These are phyloP conservation scores for Calonectria leucothoes DNA, from an alignment of 2,329 filamentous ascomycete species.

Conservation along the genomic window DNA sequence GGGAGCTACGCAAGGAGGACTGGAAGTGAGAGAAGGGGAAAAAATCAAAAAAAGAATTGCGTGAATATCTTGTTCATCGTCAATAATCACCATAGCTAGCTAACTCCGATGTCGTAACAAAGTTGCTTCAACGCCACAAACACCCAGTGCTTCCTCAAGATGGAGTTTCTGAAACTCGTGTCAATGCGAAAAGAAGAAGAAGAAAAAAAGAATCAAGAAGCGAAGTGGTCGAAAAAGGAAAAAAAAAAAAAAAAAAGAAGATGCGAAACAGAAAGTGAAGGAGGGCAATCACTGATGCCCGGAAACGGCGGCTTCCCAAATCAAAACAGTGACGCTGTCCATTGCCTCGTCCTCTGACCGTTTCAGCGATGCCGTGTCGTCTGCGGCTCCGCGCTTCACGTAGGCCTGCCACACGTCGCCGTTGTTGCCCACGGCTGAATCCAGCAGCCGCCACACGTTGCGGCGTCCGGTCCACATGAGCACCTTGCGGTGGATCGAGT, in stretches of 20 bases:
- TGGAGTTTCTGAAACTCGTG: background rate
- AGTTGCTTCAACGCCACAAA: conserved; percentile 8
- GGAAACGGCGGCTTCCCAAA: conserved; percentile 39
- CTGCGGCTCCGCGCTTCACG: conserved; percentile 45
- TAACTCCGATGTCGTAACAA: conserved; percentile 13
- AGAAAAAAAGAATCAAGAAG: background rate
- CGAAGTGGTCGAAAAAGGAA: background rate
- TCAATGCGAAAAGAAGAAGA: background rate
- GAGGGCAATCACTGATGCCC: conserved; percentile 2
- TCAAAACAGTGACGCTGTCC: conserved; percentile 42
- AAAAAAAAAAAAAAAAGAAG: background rate
- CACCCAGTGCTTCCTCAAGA: conserved; percentile 3
- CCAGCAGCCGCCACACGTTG: conserved; percentile 55
- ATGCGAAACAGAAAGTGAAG: background rate
- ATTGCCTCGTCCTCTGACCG: conserved; percentile 30
- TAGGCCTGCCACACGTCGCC: conserved; percentile 62
- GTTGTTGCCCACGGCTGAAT: conserved; percentile 48
- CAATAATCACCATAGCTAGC: conserved; percentile 14
- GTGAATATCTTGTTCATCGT: conserved; percentile 19
- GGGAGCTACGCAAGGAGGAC: conserved; percentile 14
- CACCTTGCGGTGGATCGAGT: conserved; percentile 43
- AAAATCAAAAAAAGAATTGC: too few relatives aligned
- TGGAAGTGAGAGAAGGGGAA: conserved; percentile 19
- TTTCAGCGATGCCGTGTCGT: conserved; percentile 28
- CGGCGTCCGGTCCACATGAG: conserved; percentile 50